Percentiles rank a stretch among this genome's conserved stretches.
Evolutionary conservation across 2,329 filamentous ascomycete genomes (phyloP).

Genomic region (Fusarium torreyae): DNA sequence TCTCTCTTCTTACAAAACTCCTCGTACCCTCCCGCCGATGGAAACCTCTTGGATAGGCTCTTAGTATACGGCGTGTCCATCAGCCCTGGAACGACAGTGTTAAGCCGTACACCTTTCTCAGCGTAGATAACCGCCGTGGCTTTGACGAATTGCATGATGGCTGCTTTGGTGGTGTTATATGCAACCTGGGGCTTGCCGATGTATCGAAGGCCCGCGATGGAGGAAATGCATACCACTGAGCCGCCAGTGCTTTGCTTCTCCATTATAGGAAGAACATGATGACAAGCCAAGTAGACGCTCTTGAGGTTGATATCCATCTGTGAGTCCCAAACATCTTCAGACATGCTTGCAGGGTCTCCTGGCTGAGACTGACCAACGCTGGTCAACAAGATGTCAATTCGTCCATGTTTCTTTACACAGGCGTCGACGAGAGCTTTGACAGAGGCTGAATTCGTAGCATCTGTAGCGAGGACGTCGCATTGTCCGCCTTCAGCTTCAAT

Average conservation of each 20-base stretch:
- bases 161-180: slow-evolving; percentile 67
- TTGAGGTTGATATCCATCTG: slow-evolving; percentile 71
- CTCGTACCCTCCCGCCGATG: slow-evolving; percentile 60
- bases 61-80: slow-evolving; percentile 69
- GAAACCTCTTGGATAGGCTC: slow-evolving; percentile 62
- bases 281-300: slow-evolving; percentile 67
- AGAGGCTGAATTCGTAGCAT: slow-evolving; percentile 67
- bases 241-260: slow-evolving; percentile 60
- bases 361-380: slow-evolving; percentile 72
- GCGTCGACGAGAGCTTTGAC: slow-evolving; percentile 68
- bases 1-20: slow-evolving; percentile 67
- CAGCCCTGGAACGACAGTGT: slow-evolving; percentile 69
- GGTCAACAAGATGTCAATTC: slow-evolving; percentile 73
- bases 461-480: slow-evolving; percentile 60
- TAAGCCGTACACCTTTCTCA: slow-evolving; percentile 62
- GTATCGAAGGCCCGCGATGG: slow-evolving; percentile 68
- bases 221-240: slow-evolving; percentile 64
- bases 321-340: slow-evolving; percentile 65
- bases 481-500: slow-evolving; percentile 54
- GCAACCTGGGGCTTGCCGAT: slow-evolving; percentile 66
- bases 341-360: slow-evolving; percentile 64
- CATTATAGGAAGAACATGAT: slow-evolving; percentile 69
- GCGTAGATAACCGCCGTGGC: slow-evolving; percentile 67
- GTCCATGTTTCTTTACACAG: slow-evolving; percentile 66
- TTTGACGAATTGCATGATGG: slow-evolving; percentile 66